phyloP scores from a whole-genome alignment of 1,284 basidiomycete genomes.

The Bondarzewia mesenterica region DNA sequence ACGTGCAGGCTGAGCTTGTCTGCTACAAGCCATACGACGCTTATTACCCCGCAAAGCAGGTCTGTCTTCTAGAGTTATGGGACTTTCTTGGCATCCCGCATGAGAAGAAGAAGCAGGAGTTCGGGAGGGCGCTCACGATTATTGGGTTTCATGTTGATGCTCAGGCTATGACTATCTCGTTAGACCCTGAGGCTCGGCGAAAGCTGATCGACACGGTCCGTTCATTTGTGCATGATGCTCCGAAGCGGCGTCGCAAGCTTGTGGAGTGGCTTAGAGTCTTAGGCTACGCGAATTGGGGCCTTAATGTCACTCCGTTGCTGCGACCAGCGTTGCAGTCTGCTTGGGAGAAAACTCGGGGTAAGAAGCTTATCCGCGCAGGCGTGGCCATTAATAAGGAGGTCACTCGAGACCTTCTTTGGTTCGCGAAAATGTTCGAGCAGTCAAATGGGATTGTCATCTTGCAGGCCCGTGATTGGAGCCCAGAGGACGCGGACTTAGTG shows the following conservation, averaged over 20 bases:
- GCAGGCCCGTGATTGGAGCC: conserved; percentile 17
- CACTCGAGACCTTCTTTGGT: conserved; percentile 23
- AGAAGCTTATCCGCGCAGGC: conserved; percentile 5
- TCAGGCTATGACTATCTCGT: neutral
- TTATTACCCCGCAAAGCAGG: no score
- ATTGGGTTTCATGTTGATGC: conserved; percentile 3
- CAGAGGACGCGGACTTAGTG: conserved; percentile 15
- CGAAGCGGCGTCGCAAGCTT: conserved; percentile 11
- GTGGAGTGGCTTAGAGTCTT: conserved; percentile 22
- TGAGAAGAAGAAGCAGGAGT: conserved; percentile 1
- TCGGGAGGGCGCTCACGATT: neutral
- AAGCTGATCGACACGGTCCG: neutral
- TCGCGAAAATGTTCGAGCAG: conserved; percentile 15
- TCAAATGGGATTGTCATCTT: conserved; percentile 23
- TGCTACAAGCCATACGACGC: conserved; percentile 4
- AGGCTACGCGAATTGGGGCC: conserved; percentile 32
- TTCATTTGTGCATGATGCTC: conserved; percentile 3
- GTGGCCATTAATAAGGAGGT: conserved; percentile 25
- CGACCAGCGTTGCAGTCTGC: neutral
- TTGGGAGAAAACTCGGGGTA: conserved; percentile 20
- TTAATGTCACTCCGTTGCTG: conserved; percentile 17
- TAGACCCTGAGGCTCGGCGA: neutral
- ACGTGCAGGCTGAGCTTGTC: neutral
- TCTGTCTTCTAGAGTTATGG: conserved; percentile 1
- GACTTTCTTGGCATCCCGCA: conserved; percentile 4